Evolutionary conservation across 208 protist species (phyloP).

Genomic region (Crithidia thermophila): DNA sequence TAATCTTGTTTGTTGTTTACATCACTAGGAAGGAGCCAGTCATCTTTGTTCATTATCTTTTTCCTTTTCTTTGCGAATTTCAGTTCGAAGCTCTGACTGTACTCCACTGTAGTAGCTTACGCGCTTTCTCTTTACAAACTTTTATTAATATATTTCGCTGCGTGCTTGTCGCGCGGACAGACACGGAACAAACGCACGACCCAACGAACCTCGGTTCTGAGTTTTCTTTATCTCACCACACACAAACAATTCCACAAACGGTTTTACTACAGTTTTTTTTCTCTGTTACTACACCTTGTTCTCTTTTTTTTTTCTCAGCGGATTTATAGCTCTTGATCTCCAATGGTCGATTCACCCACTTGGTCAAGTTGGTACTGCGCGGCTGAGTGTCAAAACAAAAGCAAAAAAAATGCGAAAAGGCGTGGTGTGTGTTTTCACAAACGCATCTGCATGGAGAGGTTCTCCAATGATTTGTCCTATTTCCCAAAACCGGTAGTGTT

Average conservation of each 20-base stretch:
- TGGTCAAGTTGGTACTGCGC: too few species aligned
- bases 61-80: neutral
- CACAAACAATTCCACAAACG: constrained; percentile 2
- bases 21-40: constrained; percentile 18
- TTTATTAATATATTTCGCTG: constrained; percentile 2
- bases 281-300: constrained; percentile 12
- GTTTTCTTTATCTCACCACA: constrained; percentile 1
- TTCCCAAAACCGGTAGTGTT: too few species aligned
- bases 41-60: too few species aligned
- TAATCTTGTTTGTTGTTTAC: constrained; percentile 3
- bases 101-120: constrained; percentile 17
- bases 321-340: too few species aligned
- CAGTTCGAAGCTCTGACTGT: neutral
- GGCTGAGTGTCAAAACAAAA: too few species aligned
- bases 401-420: too few species aligned
- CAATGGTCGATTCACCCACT: too few species aligned
- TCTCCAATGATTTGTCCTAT: too few species aligned
- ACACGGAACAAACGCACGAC: too few species aligned
- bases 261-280: constrained; percentile 2
- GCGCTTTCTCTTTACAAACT: neutral
- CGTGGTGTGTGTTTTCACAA: too few species aligned
- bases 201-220: too few species aligned
- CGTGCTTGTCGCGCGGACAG: neutral
- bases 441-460: too few species aligned
- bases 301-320: constrained; percentile 21